Evolutionary conservation across 2,329 filamentous ascomycete species (phyloP), one percentile per base, ranked within the genome.

Genomic region (Davidsoniella virescens): DNA sequence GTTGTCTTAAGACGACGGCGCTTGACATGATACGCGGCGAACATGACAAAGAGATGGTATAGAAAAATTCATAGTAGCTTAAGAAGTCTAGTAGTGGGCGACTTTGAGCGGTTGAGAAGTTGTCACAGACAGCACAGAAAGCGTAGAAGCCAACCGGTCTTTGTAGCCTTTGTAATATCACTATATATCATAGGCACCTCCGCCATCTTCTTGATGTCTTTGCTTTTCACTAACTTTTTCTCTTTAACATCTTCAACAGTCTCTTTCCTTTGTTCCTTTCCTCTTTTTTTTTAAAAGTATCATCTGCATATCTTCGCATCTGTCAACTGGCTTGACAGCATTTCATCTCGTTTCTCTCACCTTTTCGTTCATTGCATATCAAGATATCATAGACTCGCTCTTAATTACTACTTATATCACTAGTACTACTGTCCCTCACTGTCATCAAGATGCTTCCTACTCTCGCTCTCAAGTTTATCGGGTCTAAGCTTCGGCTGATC

Each of bases 401-500:
- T 25, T 37, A 18, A 33, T 47, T 20, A 25, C 14, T 39, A 9
- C 12, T 10, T 7, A 8, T 23, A 40, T n/a, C 26, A 9, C 12
- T 10, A 10, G 7, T 33, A 44, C n/a, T 17, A 33, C 33, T 17
- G 12, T 5, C 16, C 25, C 37, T 26, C 14, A 40, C 12, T 26
- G 41, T 14, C 10, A 12, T 23, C 9, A 53, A 43, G 25, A 52
- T 52, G 50, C 50, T 52, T 14, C 44, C 44, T 8, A 20, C 17
- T 26, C 29, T 50, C 16, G 37, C 45, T 9, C 29, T 52, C 6
- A 53, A 50, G n/a, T 44, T 47, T 9, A 38, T 47, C 38, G 46
- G 46, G 29, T 48, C 46, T 26, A 47, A 51, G 20, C 39, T 59
- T 51, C 54, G 59, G 51, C 58, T 64, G 37, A 52, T 60, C 38